These are phyloP conservation scores for Ophiostoma novo-ulmi DNA, from an alignment of 2,329 filamentous ascomycete genomes.

Conservation along the genomic window DNA sequence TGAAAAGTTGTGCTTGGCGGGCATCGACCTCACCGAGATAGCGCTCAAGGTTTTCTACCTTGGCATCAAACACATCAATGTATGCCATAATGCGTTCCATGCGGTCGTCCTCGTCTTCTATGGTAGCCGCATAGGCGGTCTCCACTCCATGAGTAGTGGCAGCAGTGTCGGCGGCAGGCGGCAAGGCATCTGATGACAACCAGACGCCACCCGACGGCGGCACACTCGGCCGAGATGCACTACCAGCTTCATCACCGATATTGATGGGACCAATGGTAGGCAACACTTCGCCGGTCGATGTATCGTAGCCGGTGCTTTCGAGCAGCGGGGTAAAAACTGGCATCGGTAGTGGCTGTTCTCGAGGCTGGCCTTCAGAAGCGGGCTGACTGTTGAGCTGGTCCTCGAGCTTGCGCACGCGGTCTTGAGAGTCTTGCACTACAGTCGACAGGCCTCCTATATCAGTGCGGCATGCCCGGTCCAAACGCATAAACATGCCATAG, in stretches of 20 bases:
- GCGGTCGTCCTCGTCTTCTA: constrained; percentile 26
- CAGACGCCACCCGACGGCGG: constrained; percentile 2
- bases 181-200: neutral
- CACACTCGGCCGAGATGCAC: neutral
- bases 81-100: constrained; percentile 43
- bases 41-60: constrained; percentile 53
- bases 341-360: constrained; percentile 1
- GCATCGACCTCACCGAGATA: constrained; percentile 55
- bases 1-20: constrained; percentile 55
- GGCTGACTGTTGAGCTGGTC: constrained; percentile 14
- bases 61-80: constrained; percentile 50
- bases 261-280: neutral
- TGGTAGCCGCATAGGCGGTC: neutral
- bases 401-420: constrained; percentile 27
- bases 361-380: neutral
- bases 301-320: neutral
- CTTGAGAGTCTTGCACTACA: constrained; percentile 23
- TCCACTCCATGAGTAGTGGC: neutral
- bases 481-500: constrained; percentile 40
- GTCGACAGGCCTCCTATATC: constrained; percentile 26
- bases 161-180: neutral
- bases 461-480: constrained; percentile 23
- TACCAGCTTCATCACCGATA: neutral
- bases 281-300: neutral
- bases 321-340: neutral